Base-by-base conservation (phyloP, 1,284 basidiomycete genomes). In the Rhodotorula glutinis region DNA sequence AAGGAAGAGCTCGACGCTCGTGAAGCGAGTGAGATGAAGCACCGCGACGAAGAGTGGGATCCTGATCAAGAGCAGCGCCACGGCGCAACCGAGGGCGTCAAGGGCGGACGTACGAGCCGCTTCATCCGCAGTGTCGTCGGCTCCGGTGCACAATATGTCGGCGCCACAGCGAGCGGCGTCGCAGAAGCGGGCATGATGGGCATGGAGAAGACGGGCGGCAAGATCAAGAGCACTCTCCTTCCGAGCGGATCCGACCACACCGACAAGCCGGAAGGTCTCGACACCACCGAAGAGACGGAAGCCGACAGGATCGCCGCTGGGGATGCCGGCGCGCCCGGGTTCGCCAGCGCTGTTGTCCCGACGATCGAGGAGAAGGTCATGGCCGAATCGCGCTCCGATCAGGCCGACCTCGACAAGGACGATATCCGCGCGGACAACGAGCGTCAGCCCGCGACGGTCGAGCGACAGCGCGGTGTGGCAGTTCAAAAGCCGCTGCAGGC, bases 301-400 rank as follows among this genome's bases (percentile, higher is more conserved):
- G 66, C 67, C 23, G 66, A 71, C 51, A 55, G 29, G 60, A 62
- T 65, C 56, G 54, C 49, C 40, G 52, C 61, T 29, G 61, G 66
- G 41, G 51, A 64, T 56, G 29, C 57, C 47, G 53, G 56, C 40
- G 41, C 51, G n/a, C 14, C 53, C 1, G 73, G 71, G 21, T 88
- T 89, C 76, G 83, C 87, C 0, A 85, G 85, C 71, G 80, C 86
- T 1, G 80, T 85, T 14, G 85, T 89, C 1, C 88, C 89, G 0
- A 88, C 86, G 0, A 76, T 89, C 10, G 90, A 91, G 76, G 88
- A 90, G 79, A 85, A 87, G 77, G 82, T 81, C 0, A 79, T 88
- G 30, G 76, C 77, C 5, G 84, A 87, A 55, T n/a, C 29, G 16
- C 53, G 73, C 25, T 69, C 69, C 51, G 52, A n/a, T 2, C 23